Conservation (phyloP, 1,139 yeast species). For the Pichia sp. region DNA sequence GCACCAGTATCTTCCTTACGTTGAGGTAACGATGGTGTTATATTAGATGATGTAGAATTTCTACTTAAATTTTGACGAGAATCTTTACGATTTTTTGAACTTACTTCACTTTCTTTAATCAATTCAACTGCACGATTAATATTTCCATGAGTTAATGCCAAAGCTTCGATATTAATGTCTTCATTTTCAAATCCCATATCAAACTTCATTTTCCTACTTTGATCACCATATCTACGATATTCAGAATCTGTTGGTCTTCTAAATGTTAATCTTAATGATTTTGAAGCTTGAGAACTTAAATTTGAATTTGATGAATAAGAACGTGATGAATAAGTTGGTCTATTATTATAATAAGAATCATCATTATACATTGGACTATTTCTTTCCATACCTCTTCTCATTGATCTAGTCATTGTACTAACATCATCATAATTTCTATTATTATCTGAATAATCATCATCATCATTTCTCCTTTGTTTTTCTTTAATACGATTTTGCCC, state of each 20-base stretch:
- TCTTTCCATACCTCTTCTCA: constrained; percentile 17
- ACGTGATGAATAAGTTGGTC: constrained; percentile 1
- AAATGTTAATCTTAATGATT: constrained; percentile 7
- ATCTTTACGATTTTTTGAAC: constrained; percentile 13
- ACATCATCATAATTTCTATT: neutral
- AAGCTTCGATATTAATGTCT: constrained; percentile 46
- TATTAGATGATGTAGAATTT: neutral
- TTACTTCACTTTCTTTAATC: constrained; percentile 30
- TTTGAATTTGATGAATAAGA: neutral
- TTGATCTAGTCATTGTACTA: constrained; percentile 16
- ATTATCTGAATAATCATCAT: neutral
- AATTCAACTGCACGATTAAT: constrained; percentile 45
- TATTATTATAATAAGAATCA: constrained; percentile 7
- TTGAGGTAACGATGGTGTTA: constrained; percentile 40
- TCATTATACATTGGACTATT: constrained; percentile 10
- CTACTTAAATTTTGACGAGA: neutral
- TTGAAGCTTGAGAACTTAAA: neutral
- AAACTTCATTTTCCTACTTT: constrained; percentile 36
- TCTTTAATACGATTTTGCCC: constrained; percentile 4
- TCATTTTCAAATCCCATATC: constrained; percentile 43
- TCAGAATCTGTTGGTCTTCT: constrained; percentile 37
- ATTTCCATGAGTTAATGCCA: constrained; percentile 42
- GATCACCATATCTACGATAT: constrained; percentile 35
- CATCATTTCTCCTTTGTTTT: neutral
- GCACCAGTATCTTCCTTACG: constrained; percentile 34